Evolutionary conservation across 129 eudicot genomes (phyloP).

Genomic region (Chrysanthemum makinoi): DNA sequence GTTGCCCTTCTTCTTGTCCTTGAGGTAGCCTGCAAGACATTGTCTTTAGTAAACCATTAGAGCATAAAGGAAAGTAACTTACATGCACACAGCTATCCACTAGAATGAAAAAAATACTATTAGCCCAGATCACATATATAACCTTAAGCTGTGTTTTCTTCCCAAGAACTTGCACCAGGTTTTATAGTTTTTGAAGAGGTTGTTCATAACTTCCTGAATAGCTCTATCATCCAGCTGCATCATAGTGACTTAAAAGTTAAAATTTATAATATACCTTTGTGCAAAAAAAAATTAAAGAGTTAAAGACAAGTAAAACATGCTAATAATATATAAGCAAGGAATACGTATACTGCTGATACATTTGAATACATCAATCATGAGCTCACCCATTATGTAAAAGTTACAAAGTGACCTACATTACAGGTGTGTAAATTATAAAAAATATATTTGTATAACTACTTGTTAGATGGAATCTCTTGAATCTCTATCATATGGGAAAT

Average conservation of each 20-base stretch:
- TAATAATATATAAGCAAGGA: conserved; percentile 12
- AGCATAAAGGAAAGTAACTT: conserved; percentile 7
- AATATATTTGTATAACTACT: conserved; percentile 7
- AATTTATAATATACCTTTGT: conserved; percentile 8
- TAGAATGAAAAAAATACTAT: conserved; percentile 17
- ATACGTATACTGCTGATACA: conserved; percentile 7
- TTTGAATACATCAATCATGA: conserved; percentile 21
- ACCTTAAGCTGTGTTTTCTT: conserved; percentile 92
- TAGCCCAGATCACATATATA: conserved; percentile 16
- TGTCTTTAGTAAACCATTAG: conserved; percentile 15
- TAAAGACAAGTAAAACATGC: conserved; percentile 5
- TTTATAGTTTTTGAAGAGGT: conserved; percentile 92
- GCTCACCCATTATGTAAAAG: conserved; percentile 1
- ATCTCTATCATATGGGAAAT: conserved; percentile 14
- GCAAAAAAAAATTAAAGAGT: conserved; percentile 12
- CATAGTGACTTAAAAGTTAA: conserved; percentile 24
- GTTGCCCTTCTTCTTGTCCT: conserved; percentile 74
- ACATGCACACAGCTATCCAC: conserved; percentile 14
- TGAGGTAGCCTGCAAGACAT: conserved; percentile 70
- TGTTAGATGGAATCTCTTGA: conserved; percentile 14
- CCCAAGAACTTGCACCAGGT: conserved; percentile 98
- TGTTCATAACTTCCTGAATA: conserved; percentile 72
- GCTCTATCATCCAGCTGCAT: conserved; percentile 98
- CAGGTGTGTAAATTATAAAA: conserved; percentile 8
- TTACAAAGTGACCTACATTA: conserved; percentile 20